Evolutionary conservation across 371 early-diverging fungal species (phyloP).

Genomic region (Basidiobolus heterosporus): DNA sequence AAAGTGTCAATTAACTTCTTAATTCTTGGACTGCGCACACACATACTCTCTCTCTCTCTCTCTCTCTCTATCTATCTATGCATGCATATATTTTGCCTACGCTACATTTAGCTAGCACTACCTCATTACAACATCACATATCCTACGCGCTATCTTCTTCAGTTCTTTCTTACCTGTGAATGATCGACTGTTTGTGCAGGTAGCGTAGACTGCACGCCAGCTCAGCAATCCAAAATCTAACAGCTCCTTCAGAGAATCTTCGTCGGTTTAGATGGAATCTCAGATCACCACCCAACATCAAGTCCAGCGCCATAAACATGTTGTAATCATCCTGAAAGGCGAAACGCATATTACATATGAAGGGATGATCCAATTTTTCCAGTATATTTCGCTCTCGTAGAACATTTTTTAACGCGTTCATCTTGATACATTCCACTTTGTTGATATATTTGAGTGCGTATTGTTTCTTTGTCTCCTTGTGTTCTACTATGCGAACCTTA

Average conservation of each 20-base stretch:
- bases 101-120: too few species aligned
- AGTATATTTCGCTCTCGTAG: constrained; percentile 64
- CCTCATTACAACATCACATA: too few species aligned
- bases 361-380: constrained; percentile 60
- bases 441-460: constrained; percentile 74
- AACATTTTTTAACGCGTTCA: constrained; percentile 60
- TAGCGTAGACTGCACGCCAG: constrained; percentile 52
- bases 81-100: too few species aligned
- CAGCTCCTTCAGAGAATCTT: constrained; percentile 46
- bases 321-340: constrained; percentile 71
- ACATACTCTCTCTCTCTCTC: too few species aligned
- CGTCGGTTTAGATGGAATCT: constrained; percentile 55
- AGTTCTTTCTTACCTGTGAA: constrained; percentile 55
- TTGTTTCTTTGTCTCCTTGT: constrained; percentile 35
- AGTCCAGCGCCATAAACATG: constrained; percentile 76
- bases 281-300: constrained; percentile 77
- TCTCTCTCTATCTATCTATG: too few species aligned
- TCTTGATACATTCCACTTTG: constrained; percentile 57
- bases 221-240: constrained; percentile 67
- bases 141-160: too few species aligned
- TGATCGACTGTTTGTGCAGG: constrained; percentile 56
- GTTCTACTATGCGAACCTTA: constrained; percentile 61
- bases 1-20: too few species aligned
- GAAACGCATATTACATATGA: constrained; percentile 60
- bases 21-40: too few species aligned